These are phyloP conservation scores for Linum lewisii DNA, from an alignment of 345 rosid genomes.

Conservation along the genomic window DNA sequence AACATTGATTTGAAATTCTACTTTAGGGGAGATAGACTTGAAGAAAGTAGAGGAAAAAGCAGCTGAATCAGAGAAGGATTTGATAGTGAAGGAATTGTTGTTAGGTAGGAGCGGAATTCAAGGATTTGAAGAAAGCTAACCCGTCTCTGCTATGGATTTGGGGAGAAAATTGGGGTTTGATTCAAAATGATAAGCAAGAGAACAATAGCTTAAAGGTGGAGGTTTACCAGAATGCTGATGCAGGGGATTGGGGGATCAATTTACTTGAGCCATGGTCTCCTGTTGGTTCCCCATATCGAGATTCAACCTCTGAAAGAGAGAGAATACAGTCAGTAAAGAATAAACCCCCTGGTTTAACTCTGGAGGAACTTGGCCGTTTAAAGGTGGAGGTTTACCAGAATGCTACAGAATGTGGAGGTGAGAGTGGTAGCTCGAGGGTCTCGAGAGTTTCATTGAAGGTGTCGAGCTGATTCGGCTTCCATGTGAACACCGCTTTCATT, in stretches of 20 bases:
- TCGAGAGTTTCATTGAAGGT: constrained; percentile 61
- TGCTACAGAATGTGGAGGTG: constrained; percentile 13
- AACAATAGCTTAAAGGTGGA: too few relatives aligned
- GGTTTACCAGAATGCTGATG: too few relatives aligned
- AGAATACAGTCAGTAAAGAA: constrained; percentile 29
- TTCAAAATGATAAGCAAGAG: too few relatives aligned
- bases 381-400: constrained; percentile 34
- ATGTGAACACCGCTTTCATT: constrained; percentile 65
- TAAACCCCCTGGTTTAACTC: constrained; percentile 71
- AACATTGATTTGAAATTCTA: too few relatives aligned
- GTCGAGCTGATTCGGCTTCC: constrained; percentile 50
- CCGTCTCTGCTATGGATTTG: too few relatives aligned
- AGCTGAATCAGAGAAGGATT: too few relatives aligned
- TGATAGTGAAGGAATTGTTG: too few relatives aligned
- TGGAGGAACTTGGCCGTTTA: constrained; percentile 41
- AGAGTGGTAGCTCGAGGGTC: constrained; percentile 14
- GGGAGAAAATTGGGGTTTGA: too few relatives aligned
- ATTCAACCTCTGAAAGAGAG: constrained; percentile 23
- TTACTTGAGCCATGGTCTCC: constrained; percentile 14
- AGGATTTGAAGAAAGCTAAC: too few relatives aligned
- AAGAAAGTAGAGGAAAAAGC: too few relatives aligned
- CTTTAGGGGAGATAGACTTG: too few relatives aligned
- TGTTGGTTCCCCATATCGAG: constrained; percentile 15
- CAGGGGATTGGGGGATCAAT: constrained; percentile 33
- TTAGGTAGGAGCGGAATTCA: too few relatives aligned